phyloP scores from a whole-genome alignment of 192 early-diverging fungal genomes.

The Coemansia sp. region DNA sequence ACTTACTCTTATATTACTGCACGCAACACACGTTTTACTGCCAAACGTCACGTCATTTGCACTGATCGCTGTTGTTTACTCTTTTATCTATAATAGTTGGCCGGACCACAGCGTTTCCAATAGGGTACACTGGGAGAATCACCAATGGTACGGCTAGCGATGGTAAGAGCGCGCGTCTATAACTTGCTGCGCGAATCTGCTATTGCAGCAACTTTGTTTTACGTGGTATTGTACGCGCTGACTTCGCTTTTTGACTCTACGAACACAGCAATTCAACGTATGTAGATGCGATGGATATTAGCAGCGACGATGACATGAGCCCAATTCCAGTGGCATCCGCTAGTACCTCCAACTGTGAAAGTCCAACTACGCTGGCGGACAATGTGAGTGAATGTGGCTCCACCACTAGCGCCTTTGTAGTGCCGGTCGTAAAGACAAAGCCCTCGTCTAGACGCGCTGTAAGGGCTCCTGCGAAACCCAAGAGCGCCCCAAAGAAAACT shows the following conservation, averaged over 20 bases:
- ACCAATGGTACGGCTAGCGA: background rate
- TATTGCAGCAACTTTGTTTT: background rate
- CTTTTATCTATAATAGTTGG: background rate
- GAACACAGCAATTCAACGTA: background rate
- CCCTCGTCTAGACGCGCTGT: slow-evolving; percentile 5
- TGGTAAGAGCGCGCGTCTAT: slow-evolving; percentile 3
- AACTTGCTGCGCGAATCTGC: background rate
- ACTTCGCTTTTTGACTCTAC: background rate
- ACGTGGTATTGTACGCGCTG: background rate
- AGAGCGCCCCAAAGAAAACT: background rate
- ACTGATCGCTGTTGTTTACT: background rate
- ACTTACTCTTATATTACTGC: background rate
- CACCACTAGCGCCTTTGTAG: background rate
- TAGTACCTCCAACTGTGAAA: background rate
- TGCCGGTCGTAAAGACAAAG: background rate
- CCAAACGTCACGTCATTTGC: background rate
- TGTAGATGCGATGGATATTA: background rate
- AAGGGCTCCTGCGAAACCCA: background rate
- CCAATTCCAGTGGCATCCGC: background rate
- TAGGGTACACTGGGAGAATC: background rate
- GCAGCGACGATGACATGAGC: background rate
- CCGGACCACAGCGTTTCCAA: slow-evolving; percentile 1
- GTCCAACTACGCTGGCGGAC: background rate
- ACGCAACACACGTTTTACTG: background rate
- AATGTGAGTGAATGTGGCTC: background rate